These are phyloP conservation scores for Quercus dentata DNA, from an alignment of 306 rosid genomes.

Conservation along the genomic window DNA sequence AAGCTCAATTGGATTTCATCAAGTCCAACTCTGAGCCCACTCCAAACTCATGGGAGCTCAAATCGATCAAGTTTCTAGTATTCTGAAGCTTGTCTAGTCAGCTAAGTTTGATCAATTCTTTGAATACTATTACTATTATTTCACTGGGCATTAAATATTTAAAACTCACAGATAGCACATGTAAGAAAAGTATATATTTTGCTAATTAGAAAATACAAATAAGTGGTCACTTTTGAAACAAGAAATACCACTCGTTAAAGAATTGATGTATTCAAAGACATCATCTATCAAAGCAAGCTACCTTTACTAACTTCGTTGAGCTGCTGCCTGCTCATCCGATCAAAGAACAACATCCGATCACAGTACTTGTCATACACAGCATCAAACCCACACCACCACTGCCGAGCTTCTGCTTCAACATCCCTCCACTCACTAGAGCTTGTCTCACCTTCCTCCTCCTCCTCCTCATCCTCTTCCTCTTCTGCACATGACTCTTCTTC, in stretches of 20 bases:
- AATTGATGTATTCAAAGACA: not conserved
- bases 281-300: slow-evolving; percentile 8
- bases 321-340: slow-evolving; percentile 63
- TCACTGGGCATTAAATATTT: not conserved
- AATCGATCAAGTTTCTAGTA: not conserved
- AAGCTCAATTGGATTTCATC: not conserved
- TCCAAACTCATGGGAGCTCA: not conserved
- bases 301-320: slow-evolving; percentile 57
- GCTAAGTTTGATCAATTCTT: not conserved
- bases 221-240: not conserved
- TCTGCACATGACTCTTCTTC: slow-evolving; percentile 83
- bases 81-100: not conserved
- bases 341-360: slow-evolving; percentile 82
- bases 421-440: slow-evolving; percentile 85
- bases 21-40: not conserved
- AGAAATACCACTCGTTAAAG: not conserved
- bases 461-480: slow-evolving; percentile 80
- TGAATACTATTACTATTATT: not conserved
- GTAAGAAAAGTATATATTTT: not conserved
- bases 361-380: slow-evolving; percentile 81
- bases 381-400: slow-evolving; percentile 96
- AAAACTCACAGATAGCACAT: not conserved
- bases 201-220: not conserved
- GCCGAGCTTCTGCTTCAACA: slow-evolving; percentile 93
- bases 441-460: slow-evolving; percentile 52